Percentiles rank a stretch among this genome's conserved stretches.
Evolutionary conservation across 257 asterid species (phyloP).

Genomic region (Dorcoceras hygrometricum): DNA sequence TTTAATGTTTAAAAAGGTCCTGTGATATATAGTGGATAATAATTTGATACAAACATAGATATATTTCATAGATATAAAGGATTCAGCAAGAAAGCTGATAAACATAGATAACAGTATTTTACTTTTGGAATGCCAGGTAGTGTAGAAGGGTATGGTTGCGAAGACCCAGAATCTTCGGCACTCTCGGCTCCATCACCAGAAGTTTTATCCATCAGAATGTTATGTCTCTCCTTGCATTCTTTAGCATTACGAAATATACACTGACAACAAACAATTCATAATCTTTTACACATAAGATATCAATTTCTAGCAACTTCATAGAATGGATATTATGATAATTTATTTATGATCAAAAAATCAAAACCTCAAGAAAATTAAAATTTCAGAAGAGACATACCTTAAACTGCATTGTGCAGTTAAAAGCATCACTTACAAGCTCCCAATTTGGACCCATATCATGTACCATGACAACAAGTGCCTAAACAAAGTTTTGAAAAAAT

Average conservation of each 20-base stretch:
- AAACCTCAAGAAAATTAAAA: slow-evolving; percentile 17
- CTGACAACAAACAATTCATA: slow-evolving; percentile 38
- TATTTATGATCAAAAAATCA: neutral
- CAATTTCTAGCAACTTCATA: neutral
- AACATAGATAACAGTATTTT: slow-evolving; percentile 22
- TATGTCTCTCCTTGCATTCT: slow-evolving; percentile 95
- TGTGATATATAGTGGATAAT: neutral
- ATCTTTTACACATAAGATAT: neutral
- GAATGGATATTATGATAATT: neutral
- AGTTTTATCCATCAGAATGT: slow-evolving; percentile 60
- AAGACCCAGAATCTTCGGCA: slow-evolving; percentile 94
- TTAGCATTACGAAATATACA: slow-evolving; percentile 81
- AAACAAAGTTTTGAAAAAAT: slow-evolving; percentile 23
- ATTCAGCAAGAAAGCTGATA: slow-evolving; percentile 15
- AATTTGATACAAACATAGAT: slow-evolving; percentile 10
- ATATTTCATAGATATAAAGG: neutral
- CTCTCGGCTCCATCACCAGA: slow-evolving; percentile 94
- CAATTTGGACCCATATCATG: slow-evolving; percentile 98
- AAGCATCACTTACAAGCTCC: slow-evolving; percentile 97
- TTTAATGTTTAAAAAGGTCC: slow-evolving; percentile 1
- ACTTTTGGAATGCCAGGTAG: slow-evolving; percentile 99
- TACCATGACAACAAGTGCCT: slow-evolving; percentile 96
- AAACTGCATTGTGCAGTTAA: slow-evolving; percentile 81
- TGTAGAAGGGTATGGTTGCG: slow-evolving; percentile 87
- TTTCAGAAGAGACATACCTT: slow-evolving; percentile 53